Evolutionary conservation across 2,329 filamentous ascomycete species (phyloP), one percentile per base, ranked within the genome.

Genomic region (Allantophomopsis cytisporea): DNA sequence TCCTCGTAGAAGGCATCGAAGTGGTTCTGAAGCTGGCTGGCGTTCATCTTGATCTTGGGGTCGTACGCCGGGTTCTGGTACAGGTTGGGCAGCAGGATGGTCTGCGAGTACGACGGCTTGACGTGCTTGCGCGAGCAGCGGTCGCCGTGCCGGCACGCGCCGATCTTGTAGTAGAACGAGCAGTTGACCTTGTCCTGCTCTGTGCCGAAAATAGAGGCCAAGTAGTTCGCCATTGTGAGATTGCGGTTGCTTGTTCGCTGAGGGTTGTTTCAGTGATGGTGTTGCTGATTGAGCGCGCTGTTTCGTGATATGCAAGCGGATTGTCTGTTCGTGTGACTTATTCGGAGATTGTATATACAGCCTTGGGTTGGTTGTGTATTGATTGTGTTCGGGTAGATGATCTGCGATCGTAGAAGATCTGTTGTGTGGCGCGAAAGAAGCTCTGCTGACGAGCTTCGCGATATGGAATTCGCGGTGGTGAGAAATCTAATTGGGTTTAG

Each of bases 91-190:
- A 98, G 86, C 50, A 98, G 82, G 62, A 98, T 88, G 15, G 91
- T 98, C 64, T 98, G 91, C 47, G 76, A 83, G 75, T 98, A 98
- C 16, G 87, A 94, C 1, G 91, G 91, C 69, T 98, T 98, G 69
- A 98, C 91, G 65, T 98, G 91, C 65, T 98, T 98, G 54, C 91
- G 81, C 45, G 84, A 93, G 73, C 91, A 98, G 57, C 91, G 85
- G 66, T 98, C 91, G 59, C 91, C 91, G 71, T 98, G 91, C 46
- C 91, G 82, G 71, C 91, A 98, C 40, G 91, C 91, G 60, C 91
- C 91, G 63, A 98, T 98, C 71, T 98, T 98, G 83, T 95, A 88
- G 78, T 98, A 98, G 76, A 98, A 98, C 42, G 83, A 91, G 76
- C 91, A 95, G 75, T 96, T 95, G 69, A 95, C 88, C 54, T 89